Evolutionary conservation across 176 grass and related monocot species (phyloP).

Genomic region (Oryza coarctata): DNA sequence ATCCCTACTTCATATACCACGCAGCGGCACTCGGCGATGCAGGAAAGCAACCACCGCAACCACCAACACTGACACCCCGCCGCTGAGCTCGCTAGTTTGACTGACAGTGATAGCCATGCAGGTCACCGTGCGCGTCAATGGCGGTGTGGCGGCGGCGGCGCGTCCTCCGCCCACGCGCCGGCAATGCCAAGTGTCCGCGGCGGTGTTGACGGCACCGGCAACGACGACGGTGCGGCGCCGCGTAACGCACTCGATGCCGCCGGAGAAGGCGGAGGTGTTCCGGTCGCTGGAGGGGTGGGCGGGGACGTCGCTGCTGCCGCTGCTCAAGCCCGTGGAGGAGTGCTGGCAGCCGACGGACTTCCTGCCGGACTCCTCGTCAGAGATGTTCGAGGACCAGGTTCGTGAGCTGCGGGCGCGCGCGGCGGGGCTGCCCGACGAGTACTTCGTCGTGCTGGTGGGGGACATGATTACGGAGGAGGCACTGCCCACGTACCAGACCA

Average conservation of each 20-base stretch:
- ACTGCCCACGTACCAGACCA: slow-evolving; percentile 94
- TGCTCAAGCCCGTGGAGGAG: slow-evolving; percentile 79
- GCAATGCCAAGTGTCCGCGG: slow-evolving; percentile 33
- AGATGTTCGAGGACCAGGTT: slow-evolving; percentile 62
- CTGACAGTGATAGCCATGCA: slow-evolving; percentile 28
- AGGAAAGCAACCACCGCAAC: neutral
- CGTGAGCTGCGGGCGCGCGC: slow-evolving; percentile 60
- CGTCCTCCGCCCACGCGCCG: neutral
- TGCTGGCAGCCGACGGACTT: slow-evolving; percentile 92
- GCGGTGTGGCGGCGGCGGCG: neutral
- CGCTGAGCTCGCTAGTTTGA: neutral
- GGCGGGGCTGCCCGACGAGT: slow-evolving; percentile 66
- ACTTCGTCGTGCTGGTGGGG: slow-evolving; percentile 76
- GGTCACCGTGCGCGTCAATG: slow-evolving; percentile 9
- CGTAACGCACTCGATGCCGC: slow-evolving; percentile 80
- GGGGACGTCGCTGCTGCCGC: slow-evolving; percentile 52
- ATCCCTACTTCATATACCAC: neutral
- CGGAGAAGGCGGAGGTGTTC: slow-evolving; percentile 90
- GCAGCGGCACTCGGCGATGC: neutral
- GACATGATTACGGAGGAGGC: slow-evolving; percentile 99
- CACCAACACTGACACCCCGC: neutral
- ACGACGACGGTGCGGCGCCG: slow-evolving; percentile 9
- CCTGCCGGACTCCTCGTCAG: slow-evolving; percentile 64
- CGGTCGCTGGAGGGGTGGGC: slow-evolving; percentile 77
- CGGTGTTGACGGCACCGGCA: neutral